Evolutionary conservation across 257 asterid genomes (phyloP).

Genomic region (Eustoma russellianum): DNA sequence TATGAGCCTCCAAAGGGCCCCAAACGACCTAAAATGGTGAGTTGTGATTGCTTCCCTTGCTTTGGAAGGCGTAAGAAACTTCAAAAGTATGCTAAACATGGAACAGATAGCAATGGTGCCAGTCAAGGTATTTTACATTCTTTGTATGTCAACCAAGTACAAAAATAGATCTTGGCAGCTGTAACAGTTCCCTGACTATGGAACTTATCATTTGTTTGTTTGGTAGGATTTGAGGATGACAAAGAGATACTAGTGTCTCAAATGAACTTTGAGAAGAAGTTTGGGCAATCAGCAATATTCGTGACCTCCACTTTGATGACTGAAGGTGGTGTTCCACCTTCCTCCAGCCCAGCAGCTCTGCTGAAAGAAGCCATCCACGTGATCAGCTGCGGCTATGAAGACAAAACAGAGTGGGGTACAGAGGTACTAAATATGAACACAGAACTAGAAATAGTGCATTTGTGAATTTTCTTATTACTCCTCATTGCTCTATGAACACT

Average conservation of each 20-base stretch:
- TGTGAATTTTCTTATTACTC: background rate
- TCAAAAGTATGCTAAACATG: constrained; percentile 40
- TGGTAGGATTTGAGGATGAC: constrained; percentile 68
- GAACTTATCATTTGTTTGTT: constrained; percentile 9
- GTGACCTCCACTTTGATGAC: constrained; percentile 87
- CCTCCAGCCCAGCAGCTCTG: constrained; percentile 91
- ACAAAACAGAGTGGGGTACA: constrained; percentile 93
- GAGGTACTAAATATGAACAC: constrained; percentile 39
- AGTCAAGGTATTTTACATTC: constrained; percentile 38
- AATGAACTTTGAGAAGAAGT: constrained; percentile 91
- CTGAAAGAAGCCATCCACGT: constrained; percentile 96
- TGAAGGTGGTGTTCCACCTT: constrained; percentile 97
- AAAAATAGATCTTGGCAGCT: background rate
- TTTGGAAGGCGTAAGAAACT: constrained; percentile 72
- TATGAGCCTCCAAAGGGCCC: constrained; percentile 77
- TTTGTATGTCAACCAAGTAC: constrained; percentile 1
- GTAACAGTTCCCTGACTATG: background rate
- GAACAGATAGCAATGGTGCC: constrained; percentile 37
- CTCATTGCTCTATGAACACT: no score
- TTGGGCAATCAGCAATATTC: constrained; percentile 83
- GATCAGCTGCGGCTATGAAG: constrained; percentile 96
- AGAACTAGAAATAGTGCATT: background rate
- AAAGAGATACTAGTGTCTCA: constrained; percentile 73
- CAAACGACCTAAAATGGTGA: constrained; percentile 79
- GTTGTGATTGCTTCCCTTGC: constrained; percentile 92